Evolutionary conservation across 2,329 filamentous ascomycete genomes (phyloP).

Genomic region (Exserohilum rostratum): DNA sequence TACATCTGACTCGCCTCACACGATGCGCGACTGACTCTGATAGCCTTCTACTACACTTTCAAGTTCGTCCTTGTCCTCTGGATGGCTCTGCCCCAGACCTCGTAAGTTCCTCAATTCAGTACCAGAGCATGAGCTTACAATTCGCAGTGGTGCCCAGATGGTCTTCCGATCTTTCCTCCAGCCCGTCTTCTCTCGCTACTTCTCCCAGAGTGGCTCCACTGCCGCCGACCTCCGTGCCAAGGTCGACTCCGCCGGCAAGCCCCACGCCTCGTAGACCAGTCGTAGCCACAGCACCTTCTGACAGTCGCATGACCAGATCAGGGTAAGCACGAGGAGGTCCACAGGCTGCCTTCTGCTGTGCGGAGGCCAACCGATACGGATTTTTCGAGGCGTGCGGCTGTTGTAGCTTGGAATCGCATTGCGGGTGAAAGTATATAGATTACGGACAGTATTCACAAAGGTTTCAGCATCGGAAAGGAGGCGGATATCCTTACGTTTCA

Average conservation of each 20-base stretch:
- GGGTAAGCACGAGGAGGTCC: slow-evolving; percentile 5
- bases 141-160: slow-evolving; percentile 82
- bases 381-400: slow-evolving; percentile 34
- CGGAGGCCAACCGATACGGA: slow-evolving; percentile 6
- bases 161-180: slow-evolving; percentile 96
- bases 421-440: slow-evolving; percentile 29
- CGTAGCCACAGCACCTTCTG: slow-evolving; percentile 26
- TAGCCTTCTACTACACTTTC: slow-evolving; percentile 98
- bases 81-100: slow-evolving; percentile 94
- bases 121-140: slow-evolving; percentile 13
- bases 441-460: slow-evolving; percentile 24
- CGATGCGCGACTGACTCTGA: slow-evolving; percentile 17
- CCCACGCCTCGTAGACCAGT: slow-evolving; percentile 38
- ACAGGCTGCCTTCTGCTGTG: slow-evolving; percentile 17
- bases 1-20: slow-evolving; percentile 2
- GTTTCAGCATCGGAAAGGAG: slow-evolving; percentile 25
- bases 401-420: slow-evolving; percentile 35
- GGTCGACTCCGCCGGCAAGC: slow-evolving; percentile 70
- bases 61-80: slow-evolving; percentile 98
- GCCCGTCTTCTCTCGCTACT: slow-evolving; percentile 92
- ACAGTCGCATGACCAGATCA: slow-evolving; percentile 38
- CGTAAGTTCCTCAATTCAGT: slow-evolving; percentile 65
- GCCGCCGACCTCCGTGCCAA: slow-evolving; percentile 87
- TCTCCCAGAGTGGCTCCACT: slow-evolving; percentile 71
- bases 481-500: slow-evolving; percentile 34